Conservation (phyloP, 2,329 filamentous ascomycete species). For the Microthyrium microscopicum region DNA sequence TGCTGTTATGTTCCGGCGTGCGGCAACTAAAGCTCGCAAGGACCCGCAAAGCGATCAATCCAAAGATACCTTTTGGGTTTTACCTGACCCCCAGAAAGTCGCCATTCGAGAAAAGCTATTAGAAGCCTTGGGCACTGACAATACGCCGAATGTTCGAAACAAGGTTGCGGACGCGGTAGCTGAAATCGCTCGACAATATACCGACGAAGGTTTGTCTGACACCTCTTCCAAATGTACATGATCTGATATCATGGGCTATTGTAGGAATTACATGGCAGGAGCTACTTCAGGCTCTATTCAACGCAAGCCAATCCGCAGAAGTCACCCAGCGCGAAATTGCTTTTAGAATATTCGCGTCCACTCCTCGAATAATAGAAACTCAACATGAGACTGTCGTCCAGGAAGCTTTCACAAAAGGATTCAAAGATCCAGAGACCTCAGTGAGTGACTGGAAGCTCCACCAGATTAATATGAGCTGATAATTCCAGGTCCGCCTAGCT, state of each 20-base stretch:
- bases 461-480: neutral
- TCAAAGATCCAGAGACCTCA: slow-evolving; percentile 70
- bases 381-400: slow-evolving; percentile 87
- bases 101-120: slow-evolving; percentile 75
- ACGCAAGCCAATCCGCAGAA: slow-evolving; percentile 74
- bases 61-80: slow-evolving; percentile 71
- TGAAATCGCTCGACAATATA: slow-evolving; percentile 87
- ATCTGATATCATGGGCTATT: slow-evolving; percentile 2
- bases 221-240: neutral
- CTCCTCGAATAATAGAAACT: slow-evolving; percentile 87
- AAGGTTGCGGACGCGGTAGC: slow-evolving; percentile 97
- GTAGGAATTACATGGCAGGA: slow-evolving; percentile 78
- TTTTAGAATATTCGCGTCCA: slow-evolving; percentile 89
- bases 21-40: slow-evolving; percentile 79
- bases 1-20: slow-evolving; percentile 84
- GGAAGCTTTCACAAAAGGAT: slow-evolving; percentile 75
- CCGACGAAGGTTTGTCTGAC: slow-evolving; percentile 70
- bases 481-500: slow-evolving; percentile 59
- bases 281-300: slow-evolving; percentile 69
- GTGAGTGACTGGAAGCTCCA: slow-evolving; percentile 30
- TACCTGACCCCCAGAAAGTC: slow-evolving; percentile 55
- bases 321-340: slow-evolving; percentile 76
- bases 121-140: slow-evolving; percentile 57
- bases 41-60: slow-evolving; percentile 31
- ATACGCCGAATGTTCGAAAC: slow-evolving; percentile 61